These are phyloP conservation scores for Thalassiosira hispida DNA, from an alignment of 352 stramenopile genomes.

Conservation along the genomic window DNA sequence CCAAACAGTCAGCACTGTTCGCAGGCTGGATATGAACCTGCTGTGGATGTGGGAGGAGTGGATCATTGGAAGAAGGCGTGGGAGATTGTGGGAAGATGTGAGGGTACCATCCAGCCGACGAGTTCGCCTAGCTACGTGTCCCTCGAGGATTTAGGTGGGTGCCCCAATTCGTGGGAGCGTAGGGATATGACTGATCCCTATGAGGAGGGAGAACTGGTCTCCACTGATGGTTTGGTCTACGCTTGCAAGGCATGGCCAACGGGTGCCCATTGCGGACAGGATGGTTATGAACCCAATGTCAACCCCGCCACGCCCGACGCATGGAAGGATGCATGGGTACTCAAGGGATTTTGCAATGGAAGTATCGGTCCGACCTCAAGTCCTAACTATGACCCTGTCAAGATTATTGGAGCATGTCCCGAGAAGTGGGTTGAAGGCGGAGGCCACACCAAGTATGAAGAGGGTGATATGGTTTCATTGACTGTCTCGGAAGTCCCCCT, in stretches of 20 bases:
- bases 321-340: not conserved
- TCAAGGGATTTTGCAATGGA: not conserved
- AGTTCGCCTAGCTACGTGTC: not conserved
- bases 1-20: not conserved
- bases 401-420: not conserved
- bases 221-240: not conserved
- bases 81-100: not conserved
- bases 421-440: not conserved
- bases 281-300: not conserved
- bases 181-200: not conserved
- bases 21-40: conserved; percentile 5
- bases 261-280: not conserved
- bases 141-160: not conserved
- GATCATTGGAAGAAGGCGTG: not conserved
- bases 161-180: not conserved
- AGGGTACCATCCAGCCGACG: conserved; percentile 4
- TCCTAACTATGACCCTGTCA: not conserved
- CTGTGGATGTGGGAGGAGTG: too few species aligned
- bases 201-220: not conserved
- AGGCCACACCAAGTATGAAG: not conserved
- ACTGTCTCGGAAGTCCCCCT: not conserved
- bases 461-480: not conserved
- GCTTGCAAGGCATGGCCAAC: not conserved
- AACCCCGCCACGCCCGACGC: not conserved
- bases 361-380: not conserved